Conservation (phyloP, 768 basidiomycete genomes). For the Macrolepiota dolichaula region DNA sequence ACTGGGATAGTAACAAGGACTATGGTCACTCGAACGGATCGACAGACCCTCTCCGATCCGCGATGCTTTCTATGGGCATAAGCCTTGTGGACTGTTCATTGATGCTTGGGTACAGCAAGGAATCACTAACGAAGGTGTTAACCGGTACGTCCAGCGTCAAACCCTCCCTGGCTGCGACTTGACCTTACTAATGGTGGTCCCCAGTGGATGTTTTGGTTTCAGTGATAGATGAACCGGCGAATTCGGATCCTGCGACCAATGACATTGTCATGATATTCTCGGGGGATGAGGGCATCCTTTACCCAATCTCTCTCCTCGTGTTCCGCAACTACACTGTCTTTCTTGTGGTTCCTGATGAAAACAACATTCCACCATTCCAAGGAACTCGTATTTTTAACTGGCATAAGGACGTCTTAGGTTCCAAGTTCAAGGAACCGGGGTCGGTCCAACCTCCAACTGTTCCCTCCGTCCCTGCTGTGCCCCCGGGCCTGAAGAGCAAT, state of each 20-base stretch:
- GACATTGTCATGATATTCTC: slow-evolving; percentile 8
- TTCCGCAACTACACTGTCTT: slow-evolving; percentile 10
- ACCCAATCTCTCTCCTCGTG: slow-evolving; percentile 9
- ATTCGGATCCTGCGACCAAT: neutral
- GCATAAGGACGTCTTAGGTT: neutral
- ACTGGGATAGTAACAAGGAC: slow-evolving; percentile 4
- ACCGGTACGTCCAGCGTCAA: neutral
- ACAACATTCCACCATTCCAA: neutral
- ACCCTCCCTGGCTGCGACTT: neutral
- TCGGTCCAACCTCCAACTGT: neutral
- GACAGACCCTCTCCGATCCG: neutral
- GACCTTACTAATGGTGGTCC: neutral
- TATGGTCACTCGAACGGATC: neutral
- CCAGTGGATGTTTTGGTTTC: slow-evolving; percentile 7
- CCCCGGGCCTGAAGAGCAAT: neutral
- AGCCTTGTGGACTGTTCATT: slow-evolving; percentile 2
- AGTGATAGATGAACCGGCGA: neutral
- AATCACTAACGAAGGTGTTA: neutral
- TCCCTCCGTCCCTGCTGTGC: neutral
- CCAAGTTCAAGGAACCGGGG: neutral
- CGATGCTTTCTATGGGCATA: slow-evolving; percentile 2
- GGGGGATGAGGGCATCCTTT: slow-evolving; percentile 1
- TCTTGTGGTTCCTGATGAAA: slow-evolving; percentile 4
- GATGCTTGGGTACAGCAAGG: neutral
- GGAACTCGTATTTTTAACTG: neutral